A percentile compares a stretch with the other conserved stretches of the same genome.
These are phyloP conservation scores for Mycogone perniciosa DNA, from an alignment of 2,329 filamentous ascomycete species.

Conservation along the genomic window DNA sequence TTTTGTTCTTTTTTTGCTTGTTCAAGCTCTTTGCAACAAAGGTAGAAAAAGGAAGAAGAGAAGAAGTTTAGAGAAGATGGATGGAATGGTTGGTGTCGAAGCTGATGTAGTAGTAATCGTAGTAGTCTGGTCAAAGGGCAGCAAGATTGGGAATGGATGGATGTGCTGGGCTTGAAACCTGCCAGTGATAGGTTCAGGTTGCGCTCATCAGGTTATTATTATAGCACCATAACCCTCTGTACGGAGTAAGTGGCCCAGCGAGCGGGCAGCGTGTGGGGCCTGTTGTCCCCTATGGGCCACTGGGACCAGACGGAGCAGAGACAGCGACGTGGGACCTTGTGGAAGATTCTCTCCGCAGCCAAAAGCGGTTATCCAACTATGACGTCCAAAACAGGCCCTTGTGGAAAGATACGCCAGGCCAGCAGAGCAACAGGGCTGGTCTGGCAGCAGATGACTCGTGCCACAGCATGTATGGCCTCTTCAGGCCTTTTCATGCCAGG, in stretches of 20 bases:
- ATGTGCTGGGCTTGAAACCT: neutral
- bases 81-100: constrained; percentile 16
- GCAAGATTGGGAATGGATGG: constrained; percentile 11
- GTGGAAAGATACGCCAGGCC: neutral
- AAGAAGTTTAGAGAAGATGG: neutral
- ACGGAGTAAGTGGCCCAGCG: constrained; percentile 3
- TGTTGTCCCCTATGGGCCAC: no score
- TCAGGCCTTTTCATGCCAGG: neutral
- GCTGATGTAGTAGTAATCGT: no score
- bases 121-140: no score
- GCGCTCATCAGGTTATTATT: no score
- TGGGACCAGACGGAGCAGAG: neutral
- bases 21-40: no score
- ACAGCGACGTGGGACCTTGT: constrained; percentile 27
- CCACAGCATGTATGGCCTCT: neutral
- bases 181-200: no score
- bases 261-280: neutral
- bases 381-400: neutral
- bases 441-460: neutral
- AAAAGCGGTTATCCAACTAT: neutral
- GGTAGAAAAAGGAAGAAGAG: constrained; percentile 2
- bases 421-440: neutral
- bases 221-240: neutral
- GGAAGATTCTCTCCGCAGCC: constrained; percentile 21
- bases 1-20: no score